phyloP scores from a whole-genome alignment of 2,329 filamentous ascomycete genomes.

The Calonectria ilicicola region DNA sequence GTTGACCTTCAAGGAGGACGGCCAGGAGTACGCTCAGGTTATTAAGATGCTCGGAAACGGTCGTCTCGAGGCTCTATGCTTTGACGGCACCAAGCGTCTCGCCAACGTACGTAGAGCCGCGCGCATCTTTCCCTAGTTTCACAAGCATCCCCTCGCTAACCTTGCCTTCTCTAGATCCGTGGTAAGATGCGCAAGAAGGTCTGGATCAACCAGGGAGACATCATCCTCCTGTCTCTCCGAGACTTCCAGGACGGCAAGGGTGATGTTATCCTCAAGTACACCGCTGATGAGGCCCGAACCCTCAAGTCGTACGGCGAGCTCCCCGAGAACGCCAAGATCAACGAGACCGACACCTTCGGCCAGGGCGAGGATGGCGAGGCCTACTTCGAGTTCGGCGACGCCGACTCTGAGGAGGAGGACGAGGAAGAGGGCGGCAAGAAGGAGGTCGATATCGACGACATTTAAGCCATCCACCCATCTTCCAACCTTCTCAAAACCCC shows the following conservation, averaged over 20 bases:
- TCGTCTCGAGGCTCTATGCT: slow-evolving; percentile 91
- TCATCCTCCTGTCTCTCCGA: slow-evolving; percentile 87
- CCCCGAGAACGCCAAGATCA: slow-evolving; percentile 98
- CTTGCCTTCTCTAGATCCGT: slow-evolving; percentile 67
- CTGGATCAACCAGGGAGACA: slow-evolving; percentile 99
- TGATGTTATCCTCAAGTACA: slow-evolving; percentile 97
- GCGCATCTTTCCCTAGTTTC: background rate
- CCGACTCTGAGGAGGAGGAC: slow-evolving; percentile 73
- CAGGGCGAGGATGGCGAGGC: slow-evolving; percentile 94
- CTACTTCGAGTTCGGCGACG: slow-evolving; percentile 99
- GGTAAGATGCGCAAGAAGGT: slow-evolving; percentile 99
- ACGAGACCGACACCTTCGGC: slow-evolving; percentile 96
- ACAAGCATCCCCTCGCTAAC: slow-evolving; percentile 67
- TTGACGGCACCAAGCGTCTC: slow-evolving; percentile 76
- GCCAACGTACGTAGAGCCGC: slow-evolving; percentile 51
- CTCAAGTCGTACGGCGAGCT: slow-evolving; percentile 98
- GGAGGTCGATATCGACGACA: slow-evolving; percentile 96
- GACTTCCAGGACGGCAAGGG: slow-evolving; percentile 97
- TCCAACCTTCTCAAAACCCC: slow-evolving; percentile 28
- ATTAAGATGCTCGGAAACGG: slow-evolving; percentile 97
- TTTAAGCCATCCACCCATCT: slow-evolving; percentile 65
- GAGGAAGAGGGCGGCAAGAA: slow-evolving; percentile 72
- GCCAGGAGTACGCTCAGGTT: slow-evolving; percentile 73
- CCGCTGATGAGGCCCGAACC: slow-evolving; percentile 91
- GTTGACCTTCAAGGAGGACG: slow-evolving; percentile 98